Base-by-base conservation (phyloP, 1,284 basidiomycete genomes). In the Tausonia pullulans region DNA sequence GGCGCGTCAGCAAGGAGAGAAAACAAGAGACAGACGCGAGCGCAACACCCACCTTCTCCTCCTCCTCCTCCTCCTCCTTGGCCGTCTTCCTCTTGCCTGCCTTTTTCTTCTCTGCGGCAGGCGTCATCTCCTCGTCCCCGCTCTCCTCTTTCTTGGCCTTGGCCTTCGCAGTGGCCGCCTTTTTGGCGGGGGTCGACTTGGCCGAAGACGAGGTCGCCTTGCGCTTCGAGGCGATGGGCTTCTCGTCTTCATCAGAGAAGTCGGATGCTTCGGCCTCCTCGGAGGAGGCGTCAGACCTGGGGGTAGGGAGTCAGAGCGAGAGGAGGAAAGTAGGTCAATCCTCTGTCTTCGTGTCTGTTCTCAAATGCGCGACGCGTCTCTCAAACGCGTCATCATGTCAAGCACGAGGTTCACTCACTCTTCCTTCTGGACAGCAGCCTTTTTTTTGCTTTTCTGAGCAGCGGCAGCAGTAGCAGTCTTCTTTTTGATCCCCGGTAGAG, bases 381-480 rank as follows among this genome's bases (percentile, higher is more conserved):
- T 61, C 45, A 48, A 3, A 14, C 9, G 5, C 4, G 55, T 27
- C 7, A 52, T 10, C 62, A 65, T 51, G 71, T 78, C 66, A 56
- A 71, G 74, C 53, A 71, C 70, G 56, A 74, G 40, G 16, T 77
- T 74, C 16, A 72, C 77, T 2, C 66, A 73, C 62, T 80, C 79
- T 71, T 85, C 82, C 72, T 83, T 78, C 76, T 84, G 88, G 53
- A 81, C 75, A 74, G 83, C 87, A 48, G 66, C 74, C 64, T 71
- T 69, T 58, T 62, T 70, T 58, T 62, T 68, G 60, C 67, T 68
- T 61, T 67, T 68, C 6, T 67, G 63, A 10, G 69, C 58, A 9
- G 66, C 57, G 40, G 66, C 51, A 11, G 63, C 50, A 44, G 69
- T 58, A 11, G 58, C 63, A 50, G 64, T 55, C 48, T 67, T 27